phyloP scores from a whole-genome alignment of 1,139 yeast species.

The Suhomyces kunorum region DNA sequence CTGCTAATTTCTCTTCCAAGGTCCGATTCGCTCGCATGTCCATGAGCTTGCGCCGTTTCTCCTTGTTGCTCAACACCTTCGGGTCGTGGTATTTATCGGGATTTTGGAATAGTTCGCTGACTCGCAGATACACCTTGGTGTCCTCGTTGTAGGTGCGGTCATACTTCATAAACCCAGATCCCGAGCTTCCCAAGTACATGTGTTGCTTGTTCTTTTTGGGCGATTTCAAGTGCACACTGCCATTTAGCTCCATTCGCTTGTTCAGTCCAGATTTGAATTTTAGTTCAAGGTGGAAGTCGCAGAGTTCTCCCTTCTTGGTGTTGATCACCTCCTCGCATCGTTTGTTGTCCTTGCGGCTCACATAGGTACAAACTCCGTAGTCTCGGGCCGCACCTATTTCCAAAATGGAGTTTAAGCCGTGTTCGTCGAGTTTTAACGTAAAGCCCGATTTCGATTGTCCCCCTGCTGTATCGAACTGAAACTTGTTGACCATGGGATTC shows the following conservation, averaged over 20 bases:
- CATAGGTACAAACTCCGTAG: constrained; percentile 65
- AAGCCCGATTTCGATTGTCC: constrained; percentile 42
- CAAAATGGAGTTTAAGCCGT: constrained; percentile 50
- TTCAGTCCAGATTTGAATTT: constrained; percentile 55
- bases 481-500: constrained; percentile 61
- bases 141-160: constrained; percentile 29
- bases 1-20: constrained; percentile 33
- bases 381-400: constrained; percentile 76
- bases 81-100: constrained; percentile 50
- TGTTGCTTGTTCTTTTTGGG: constrained; percentile 32
- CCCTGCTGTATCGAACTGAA: constrained; percentile 13
- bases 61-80: constrained; percentile 39
- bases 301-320: constrained; percentile 50
- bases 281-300: constrained; percentile 71
- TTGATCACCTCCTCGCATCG: constrained; percentile 65
- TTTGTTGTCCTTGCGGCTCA: constrained; percentile 40
- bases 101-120: constrained; percentile 35
- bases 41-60: constrained; percentile 33
- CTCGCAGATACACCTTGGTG: constrained; percentile 22
- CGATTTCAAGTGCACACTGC: constrained; percentile 50
- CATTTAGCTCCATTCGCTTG: constrained; percentile 73
- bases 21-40: constrained; percentile 37
- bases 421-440: constrained; percentile 57
- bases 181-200: constrained; percentile 20
- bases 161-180: constrained; percentile 11